Conservation (phyloP, 2,329 filamentous ascomycete genomes). For the Aspergillus intermedius region DNA sequence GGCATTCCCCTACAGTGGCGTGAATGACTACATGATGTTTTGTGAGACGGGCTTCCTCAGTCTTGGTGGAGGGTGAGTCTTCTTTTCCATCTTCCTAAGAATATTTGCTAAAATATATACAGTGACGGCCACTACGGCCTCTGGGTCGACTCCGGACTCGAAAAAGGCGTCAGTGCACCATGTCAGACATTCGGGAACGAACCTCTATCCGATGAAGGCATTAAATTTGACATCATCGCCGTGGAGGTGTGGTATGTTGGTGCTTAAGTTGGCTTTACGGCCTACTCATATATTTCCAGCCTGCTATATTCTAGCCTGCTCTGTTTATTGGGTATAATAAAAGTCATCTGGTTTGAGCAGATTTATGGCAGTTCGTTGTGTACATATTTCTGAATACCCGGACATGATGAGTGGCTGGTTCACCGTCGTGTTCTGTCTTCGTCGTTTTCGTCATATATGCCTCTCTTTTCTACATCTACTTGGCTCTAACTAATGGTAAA, state of each 20-base stretch:
- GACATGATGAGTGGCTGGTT: constrained; percentile 7
- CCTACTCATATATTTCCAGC: neutral
- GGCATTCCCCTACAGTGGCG: constrained; percentile 89
- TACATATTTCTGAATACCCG: constrained; percentile 6
- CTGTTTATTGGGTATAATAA: neutral
- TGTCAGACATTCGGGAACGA: constrained; percentile 95
- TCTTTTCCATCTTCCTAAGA: constrained; percentile 14
- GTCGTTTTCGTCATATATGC: too few relatives aligned
- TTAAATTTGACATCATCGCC: constrained; percentile 83
- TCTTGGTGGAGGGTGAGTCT: constrained; percentile 65
- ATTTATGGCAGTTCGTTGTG: neutral
- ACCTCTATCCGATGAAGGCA: constrained; percentile 82
- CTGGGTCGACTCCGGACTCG: constrained; percentile 83
- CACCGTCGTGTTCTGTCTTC: constrained; percentile 6
- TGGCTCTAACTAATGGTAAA: too few relatives aligned
- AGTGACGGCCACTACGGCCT: constrained; percentile 81
- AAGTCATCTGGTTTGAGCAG: neutral
- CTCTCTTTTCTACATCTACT: too few relatives aligned
- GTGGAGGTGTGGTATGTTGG: constrained; percentile 94
- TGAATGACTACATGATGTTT: constrained; percentile 95
- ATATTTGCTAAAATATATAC: constrained; percentile 6
- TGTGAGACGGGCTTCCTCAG: constrained; percentile 81
- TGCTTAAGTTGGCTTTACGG: constrained; percentile 17
- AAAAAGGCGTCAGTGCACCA: constrained; percentile 72
- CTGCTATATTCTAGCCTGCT: neutral